A percentile compares a stretch with the other conserved stretches of the same genome.
These are phyloP conservation scores for Starmera amethionina DNA, from an alignment of 805 yeast species.

Conservation along the genomic window DNA sequence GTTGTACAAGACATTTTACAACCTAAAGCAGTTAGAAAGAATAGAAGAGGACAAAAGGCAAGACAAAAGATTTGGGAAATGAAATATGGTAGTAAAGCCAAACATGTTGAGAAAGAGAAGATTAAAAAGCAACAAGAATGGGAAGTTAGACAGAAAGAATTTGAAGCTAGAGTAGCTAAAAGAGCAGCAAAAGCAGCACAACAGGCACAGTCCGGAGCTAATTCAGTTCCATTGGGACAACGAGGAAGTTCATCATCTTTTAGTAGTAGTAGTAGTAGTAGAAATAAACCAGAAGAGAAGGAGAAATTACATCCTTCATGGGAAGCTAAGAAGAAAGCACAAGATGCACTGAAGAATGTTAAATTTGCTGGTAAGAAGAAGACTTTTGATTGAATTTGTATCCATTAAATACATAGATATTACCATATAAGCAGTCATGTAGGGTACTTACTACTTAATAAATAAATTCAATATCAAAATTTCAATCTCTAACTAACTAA, in stretches of 20 bases:
- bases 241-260: slow-evolving; percentile 13
- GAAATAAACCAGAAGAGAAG: slow-evolving; percentile 7
- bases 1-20: slow-evolving; percentile 43
- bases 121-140: slow-evolving; percentile 44
- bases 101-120: slow-evolving; percentile 65
- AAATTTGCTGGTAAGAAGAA: slow-evolving; percentile 82
- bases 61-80: slow-evolving; percentile 94
- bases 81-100: slow-evolving; percentile 79
- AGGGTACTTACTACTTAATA: no score
- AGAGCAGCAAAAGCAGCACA: slow-evolving; percentile 43
- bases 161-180: slow-evolving; percentile 61
- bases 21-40: slow-evolving; percentile 44
- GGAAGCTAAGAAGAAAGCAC: slow-evolving; percentile 78
- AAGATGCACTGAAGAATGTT: slow-evolving; percentile 52
- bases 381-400: slow-evolving; percentile 43
- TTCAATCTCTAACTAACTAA: no score
- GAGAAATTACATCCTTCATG: slow-evolving; percentile 84
- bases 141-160: slow-evolving; percentile 51
- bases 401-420: no score
- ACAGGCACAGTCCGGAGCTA: slow-evolving; percentile 24
- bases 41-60: slow-evolving; percentile 95
- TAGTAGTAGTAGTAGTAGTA: slow-evolving; percentile 2
- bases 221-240: slow-evolving; percentile 29
- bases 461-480: no score
- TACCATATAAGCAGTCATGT: no score